phyloP scores from a whole-genome alignment of 495 filamentous ascomycete species.

The Entonaema liquescens region DNA sequence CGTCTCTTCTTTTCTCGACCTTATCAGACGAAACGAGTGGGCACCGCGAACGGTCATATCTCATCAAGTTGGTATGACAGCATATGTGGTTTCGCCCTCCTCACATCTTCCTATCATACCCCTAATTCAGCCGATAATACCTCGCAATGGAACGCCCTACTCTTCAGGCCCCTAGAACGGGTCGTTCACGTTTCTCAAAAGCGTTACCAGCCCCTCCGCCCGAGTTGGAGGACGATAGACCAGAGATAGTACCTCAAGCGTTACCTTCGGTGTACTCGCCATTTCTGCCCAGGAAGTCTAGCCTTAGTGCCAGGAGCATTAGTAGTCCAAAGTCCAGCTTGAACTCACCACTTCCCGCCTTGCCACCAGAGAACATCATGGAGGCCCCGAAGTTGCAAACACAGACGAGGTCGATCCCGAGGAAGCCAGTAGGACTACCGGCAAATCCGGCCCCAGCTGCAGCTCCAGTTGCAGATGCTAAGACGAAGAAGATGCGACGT shows the following conservation, averaged over 20 bases:
- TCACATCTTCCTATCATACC: conserved; percentile 29
- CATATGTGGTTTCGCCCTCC: conserved; percentile 30
- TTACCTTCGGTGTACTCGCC: conserved; percentile 33
- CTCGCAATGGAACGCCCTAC: conserved; percentile 39
- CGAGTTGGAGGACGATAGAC: conserved; percentile 25
- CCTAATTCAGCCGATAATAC: conserved; percentile 32
- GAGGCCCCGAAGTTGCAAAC: conserved; percentile 22
- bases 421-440: conserved; percentile 43
- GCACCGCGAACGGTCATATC: conserved; percentile 28
- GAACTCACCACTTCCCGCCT: conserved; percentile 36
- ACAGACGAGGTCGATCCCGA: conserved; percentile 33
- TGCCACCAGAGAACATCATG: conserved; percentile 31
- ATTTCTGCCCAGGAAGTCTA: conserved; percentile 42
- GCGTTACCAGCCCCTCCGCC: conserved; percentile 46
- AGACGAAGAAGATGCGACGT: conserved; percentile 41
- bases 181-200: conserved; percentile 50
- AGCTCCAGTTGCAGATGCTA: conserved; percentile 18
- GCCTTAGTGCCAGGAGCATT: conserved; percentile 29
- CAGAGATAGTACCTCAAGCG: conserved; percentile 31
- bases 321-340: conserved; percentile 23
- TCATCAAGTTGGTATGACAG: conserved; percentile 35
- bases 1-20: conserved; percentile 37
- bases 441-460: conserved; percentile 31
- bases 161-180: conserved; percentile 40
- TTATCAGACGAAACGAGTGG: conserved; percentile 40